Evolutionary conservation across 2,329 filamentous ascomycete genomes (phyloP).

Genomic region (Biscogniauxia sp.): DNA sequence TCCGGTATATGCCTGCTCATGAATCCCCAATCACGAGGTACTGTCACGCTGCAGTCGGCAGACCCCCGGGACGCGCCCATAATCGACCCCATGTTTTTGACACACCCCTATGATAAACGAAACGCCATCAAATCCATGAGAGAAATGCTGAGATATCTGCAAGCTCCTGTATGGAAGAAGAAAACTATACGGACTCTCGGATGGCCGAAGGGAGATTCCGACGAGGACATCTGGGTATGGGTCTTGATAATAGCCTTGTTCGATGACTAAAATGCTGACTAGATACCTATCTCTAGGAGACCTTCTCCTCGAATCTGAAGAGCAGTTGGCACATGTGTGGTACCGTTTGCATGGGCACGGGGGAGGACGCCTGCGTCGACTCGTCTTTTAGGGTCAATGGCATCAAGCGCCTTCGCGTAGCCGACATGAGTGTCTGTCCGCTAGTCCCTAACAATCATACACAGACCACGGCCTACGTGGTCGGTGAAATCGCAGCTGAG

Average conservation of each 20-base stretch:
- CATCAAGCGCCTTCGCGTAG: conserved; percentile 14
- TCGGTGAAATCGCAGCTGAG: conserved; percentile 43
- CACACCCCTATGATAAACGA: conserved; percentile 19
- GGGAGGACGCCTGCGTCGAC: conserved; percentile 15
- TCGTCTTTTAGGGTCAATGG: conserved; percentile 17
- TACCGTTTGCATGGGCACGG: conserved; percentile 16
- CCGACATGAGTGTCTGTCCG: conserved; percentile 22
- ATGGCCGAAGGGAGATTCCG: conserved; percentile 15
- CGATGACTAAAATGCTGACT: conserved; percentile 15
- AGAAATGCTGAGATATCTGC: conserved; percentile 12
- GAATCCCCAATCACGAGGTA: conserved; percentile 21
- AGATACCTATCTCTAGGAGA: conserved; percentile 32
- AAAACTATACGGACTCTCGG: conserved; percentile 9
- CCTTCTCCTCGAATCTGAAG: conserved; percentile 9
- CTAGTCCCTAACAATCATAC: conserved; percentile 37
- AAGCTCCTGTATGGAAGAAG: conserved; percentile 13
- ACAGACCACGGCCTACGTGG: conserved; percentile 45
- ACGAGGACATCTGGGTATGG: conserved; percentile 20
- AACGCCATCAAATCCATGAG: conserved; percentile 16
- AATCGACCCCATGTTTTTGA: conserved; percentile 22
- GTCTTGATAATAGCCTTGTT: background rate
- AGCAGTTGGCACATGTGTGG: conserved; percentile 23
- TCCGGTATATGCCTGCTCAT: conserved; percentile 14
- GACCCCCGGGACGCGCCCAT: conserved; percentile 21
- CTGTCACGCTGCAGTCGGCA: conserved; percentile 19